These are phyloP conservation scores for Cicer yamashitae DNA, from an alignment of 306 rosid species.

Conservation along the genomic window DNA sequence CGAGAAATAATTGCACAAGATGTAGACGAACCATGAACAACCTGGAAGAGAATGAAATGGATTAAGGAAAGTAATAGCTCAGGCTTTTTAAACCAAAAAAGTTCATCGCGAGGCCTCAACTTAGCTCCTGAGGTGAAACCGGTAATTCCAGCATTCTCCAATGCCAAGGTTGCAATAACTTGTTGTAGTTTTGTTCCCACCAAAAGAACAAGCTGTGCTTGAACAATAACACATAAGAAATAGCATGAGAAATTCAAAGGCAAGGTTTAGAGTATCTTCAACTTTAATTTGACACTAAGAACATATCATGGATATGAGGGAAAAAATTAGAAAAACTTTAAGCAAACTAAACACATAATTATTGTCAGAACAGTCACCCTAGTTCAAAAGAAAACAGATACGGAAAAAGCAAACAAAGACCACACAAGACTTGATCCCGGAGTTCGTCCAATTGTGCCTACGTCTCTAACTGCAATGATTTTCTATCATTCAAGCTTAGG, in stretches of 20 bases:
- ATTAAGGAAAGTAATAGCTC: slow-evolving; percentile 86
- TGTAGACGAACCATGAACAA: slow-evolving; percentile 43
- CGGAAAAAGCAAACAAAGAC: no score
- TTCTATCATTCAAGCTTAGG: no score
- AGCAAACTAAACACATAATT: not conserved
- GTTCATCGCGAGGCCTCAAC: slow-evolving; percentile 94
- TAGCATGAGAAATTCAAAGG: slow-evolving; percentile 35
- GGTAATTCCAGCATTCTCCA: slow-evolving; percentile 85
- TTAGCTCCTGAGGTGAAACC: slow-evolving; percentile 62
- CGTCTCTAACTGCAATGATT: no score
- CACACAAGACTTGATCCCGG: no score
- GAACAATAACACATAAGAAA: slow-evolving; percentile 41
- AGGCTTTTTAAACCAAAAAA: slow-evolving; percentile 98
- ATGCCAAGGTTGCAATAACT: slow-evolving; percentile 86
- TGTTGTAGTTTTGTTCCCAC: slow-evolving; percentile 95
- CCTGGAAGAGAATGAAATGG: slow-evolving; percentile 98
- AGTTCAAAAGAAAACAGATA: no score
- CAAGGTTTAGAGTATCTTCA: slow-evolving; percentile 5
- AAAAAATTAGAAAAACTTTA: not conserved
- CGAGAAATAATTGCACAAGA: slow-evolving; percentile 33
- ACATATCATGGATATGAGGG: not conserved
- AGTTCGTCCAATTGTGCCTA: no score
- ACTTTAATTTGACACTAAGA: not conserved
- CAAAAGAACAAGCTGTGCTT: slow-evolving; percentile 82
- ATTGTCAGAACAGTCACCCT: not conserved